Percentiles rank a stretch among this genome's conserved stretches.
Conservation (phyloP, 306 rosid species). For the Potentilla sterilis region DNA sequence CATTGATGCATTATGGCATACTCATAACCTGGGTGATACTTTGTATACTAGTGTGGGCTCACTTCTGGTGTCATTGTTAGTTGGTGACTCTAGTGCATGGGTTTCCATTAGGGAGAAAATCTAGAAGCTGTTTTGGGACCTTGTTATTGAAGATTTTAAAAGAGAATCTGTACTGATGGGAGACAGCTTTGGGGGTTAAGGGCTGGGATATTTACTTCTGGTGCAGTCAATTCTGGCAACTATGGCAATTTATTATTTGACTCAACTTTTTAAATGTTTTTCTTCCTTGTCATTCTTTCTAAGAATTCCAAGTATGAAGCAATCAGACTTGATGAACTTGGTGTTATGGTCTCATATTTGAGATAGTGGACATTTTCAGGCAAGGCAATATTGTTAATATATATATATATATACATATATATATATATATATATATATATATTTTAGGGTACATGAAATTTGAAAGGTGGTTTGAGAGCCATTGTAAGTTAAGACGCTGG, state of each 20-base stretch:
- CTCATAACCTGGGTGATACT: slow-evolving; percentile 5
- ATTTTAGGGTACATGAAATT: background rate
- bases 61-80: background rate
- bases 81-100: background rate
- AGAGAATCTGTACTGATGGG: background rate
- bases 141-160: too few species aligned
- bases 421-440: background rate
- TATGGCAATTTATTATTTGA: background rate
- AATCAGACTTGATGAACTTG: background rate
- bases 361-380: background rate
- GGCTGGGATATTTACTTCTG: background rate
- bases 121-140: background rate
- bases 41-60: background rate
- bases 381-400: background rate
- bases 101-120: background rate
- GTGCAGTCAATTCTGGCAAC: background rate
- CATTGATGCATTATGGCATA: background rate
- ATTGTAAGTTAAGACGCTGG: background rate
- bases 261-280: too few species aligned
- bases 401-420: background rate
- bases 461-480: background rate
- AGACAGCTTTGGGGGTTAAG: background rate
- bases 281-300: background rate
- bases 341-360: background rate
- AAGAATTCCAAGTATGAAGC: background rate